phyloP scores from a whole-genome alignment of 495 filamentous ascomycete genomes.

The Neurospora sp. region DNA sequence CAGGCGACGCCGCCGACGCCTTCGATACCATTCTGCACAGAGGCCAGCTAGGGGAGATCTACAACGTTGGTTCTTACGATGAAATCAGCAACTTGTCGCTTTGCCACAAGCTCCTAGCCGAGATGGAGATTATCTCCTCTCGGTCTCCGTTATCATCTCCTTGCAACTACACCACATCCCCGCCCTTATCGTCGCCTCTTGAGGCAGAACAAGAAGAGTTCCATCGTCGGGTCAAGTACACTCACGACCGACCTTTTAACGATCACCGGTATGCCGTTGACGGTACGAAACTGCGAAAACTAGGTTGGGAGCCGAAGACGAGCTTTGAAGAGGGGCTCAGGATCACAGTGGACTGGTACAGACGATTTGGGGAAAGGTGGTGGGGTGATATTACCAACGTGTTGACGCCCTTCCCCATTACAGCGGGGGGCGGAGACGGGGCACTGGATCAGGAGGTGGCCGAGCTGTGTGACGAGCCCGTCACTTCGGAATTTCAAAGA shows the following conservation, averaged over 20 bases:
- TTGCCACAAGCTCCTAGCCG: slow-evolving; percentile 45
- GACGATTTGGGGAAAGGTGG: slow-evolving; percentile 50
- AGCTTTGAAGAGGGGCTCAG: slow-evolving; percentile 51
- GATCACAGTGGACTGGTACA: slow-evolving; percentile 64
- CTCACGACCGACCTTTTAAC: slow-evolving; percentile 63
- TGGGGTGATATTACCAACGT: slow-evolving; percentile 65
- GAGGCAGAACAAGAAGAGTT: slow-evolving; percentile 24
- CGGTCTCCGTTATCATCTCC: neutral
- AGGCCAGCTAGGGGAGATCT: slow-evolving; percentile 54
- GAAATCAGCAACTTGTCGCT: slow-evolving; percentile 56
- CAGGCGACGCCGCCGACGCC: slow-evolving; percentile 63
- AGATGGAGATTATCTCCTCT: slow-evolving; percentile 31
- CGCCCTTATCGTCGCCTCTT: neutral
- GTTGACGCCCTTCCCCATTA: slow-evolving; percentile 48
- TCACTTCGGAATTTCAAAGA: slow-evolving; percentile 10
- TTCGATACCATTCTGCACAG: slow-evolving; percentile 70
- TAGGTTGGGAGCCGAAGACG: slow-evolving; percentile 61
- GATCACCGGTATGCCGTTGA: slow-evolving; percentile 62
- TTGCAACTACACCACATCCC: neutral
- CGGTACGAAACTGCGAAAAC: slow-evolving; percentile 48
- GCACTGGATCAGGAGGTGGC: slow-evolving; percentile 37
- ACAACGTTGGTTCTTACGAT: slow-evolving; percentile 62
- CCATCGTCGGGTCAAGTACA: slow-evolving; percentile 50
- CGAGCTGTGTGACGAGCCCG: slow-evolving; percentile 38
- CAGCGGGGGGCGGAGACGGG: slow-evolving; percentile 38